Conservation (phyloP, 352 stramenopile species). For the Blastocystis sp. region DNA sequence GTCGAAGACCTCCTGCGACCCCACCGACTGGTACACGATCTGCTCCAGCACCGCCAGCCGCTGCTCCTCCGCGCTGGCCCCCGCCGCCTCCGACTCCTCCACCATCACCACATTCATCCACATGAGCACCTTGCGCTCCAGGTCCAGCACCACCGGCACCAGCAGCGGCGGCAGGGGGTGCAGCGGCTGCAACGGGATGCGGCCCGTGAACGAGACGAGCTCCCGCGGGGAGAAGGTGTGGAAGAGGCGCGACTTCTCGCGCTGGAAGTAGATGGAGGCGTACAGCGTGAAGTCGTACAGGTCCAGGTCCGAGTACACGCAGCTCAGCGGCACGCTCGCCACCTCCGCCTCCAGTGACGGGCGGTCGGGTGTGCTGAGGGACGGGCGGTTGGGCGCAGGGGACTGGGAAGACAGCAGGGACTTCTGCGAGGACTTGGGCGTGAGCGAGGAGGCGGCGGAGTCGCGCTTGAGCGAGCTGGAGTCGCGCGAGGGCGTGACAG, state of each 20-base stretch:
- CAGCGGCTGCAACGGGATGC: slow-evolving; percentile 36
- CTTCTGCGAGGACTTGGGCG: neutral
- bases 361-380: neutral
- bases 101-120: slow-evolving; percentile 32
- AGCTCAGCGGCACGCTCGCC: neutral
- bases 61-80: neutral
- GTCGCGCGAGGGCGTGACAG: too few relatives aligned
- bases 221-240: slow-evolving; percentile 32
- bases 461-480: too few relatives aligned
- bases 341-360: too few relatives aligned
- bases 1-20: slow-evolving; percentile 41
- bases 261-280: slow-evolving; percentile 59
- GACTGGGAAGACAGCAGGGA: neutral
- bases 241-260: slow-evolving; percentile 56
- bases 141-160: slow-evolving; percentile 24
- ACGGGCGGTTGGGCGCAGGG: neutral
- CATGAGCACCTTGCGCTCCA: slow-evolving; percentile 52
- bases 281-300: slow-evolving; percentile 28
- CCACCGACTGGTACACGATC: slow-evolving; percentile 6
- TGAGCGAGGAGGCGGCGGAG: too few relatives aligned
- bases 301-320: slow-evolving; percentile 36
- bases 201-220: slow-evolving; percentile 18
- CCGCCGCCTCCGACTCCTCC: neutral
- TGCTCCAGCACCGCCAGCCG: slow-evolving; percentile 3
- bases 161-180: neutral